phyloP scores from a whole-genome alignment of 2,329 filamentous ascomycete species.

The Capronia coronata region DNA sequence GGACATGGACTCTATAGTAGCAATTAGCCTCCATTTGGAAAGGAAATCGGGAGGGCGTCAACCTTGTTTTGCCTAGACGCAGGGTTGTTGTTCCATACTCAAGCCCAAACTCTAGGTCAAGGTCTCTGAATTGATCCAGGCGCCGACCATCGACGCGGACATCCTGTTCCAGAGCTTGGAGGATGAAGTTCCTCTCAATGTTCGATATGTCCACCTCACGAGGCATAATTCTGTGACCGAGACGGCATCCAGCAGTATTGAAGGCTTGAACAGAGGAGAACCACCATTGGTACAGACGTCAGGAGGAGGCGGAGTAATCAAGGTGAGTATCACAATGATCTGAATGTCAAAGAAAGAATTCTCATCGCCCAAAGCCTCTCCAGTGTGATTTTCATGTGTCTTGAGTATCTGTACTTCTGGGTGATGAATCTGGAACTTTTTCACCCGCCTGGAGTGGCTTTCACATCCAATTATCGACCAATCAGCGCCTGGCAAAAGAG shows the following conservation, averaged over 20 bases:
- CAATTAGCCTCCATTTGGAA: constrained; percentile 3
- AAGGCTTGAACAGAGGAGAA: not conserved
- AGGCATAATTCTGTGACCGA: constrained; percentile 57
- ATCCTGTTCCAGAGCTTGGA: constrained; percentile 72
- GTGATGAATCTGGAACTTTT: not conserved
- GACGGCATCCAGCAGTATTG: not conserved
- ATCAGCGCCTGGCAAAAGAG: no score
- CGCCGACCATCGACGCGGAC: constrained; percentile 77
- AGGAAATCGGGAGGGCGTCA: constrained; percentile 24
- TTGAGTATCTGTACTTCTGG: no score
- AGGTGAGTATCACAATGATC: no score
- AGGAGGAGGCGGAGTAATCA: no score
- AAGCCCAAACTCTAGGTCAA: constrained; percentile 77
- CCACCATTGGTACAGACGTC: not conserved
- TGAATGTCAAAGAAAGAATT: no score
- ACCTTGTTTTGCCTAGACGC: constrained; percentile 84
- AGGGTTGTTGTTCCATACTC: constrained; percentile 88
- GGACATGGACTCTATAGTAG: constrained; percentile 64
- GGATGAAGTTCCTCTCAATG: constrained; percentile 80
- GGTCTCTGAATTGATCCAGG: constrained; percentile 69
- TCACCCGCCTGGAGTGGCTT: not conserved
- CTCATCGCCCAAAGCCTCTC: no score
- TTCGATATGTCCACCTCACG: constrained; percentile 84
- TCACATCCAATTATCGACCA: not conserved
- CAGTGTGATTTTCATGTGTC: no score